Evolutionary conservation across 768 basidiomycete genomes (phyloP), one percentile per base, ranked within the genome.

Genomic region (Mycena indigotica): DNA sequence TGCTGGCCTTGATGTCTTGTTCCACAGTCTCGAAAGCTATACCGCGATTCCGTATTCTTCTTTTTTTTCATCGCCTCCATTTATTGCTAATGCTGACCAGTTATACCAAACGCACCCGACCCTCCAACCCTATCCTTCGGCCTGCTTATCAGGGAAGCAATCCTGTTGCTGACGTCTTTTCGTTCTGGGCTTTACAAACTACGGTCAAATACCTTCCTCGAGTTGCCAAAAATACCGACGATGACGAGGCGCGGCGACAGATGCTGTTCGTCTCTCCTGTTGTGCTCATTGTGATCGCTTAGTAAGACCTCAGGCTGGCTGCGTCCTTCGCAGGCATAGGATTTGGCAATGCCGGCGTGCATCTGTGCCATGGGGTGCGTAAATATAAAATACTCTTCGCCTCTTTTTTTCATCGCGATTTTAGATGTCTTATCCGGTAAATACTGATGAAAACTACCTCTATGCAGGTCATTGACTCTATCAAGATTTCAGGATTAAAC

Each of bases 291-390:
- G 19, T 64, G 52, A 50, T 52, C 49, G 4, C 1, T 38, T 19
- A 44, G 30, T 25, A 48, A 25, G 21, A 49, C 41, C 29, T 19
- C 62, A 95, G 93, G 28, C 78, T 98, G 57, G 95, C 95, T 1
- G 84, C 95, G 13, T 94, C 94, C 13, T 95, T 96, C 59, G 95
- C 95, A 61, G 95, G 95, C 29, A 96, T 96, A 45, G 95, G 95
- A 1, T 95, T 95, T 64, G 93, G 94, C 28, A 95, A 94, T 67
- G 94, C 95, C 10, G 94, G 93, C 4, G 92, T 95, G 3, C 93
- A 95, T 72, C 69, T 95, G 51, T 93, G 91, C 64, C 93, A 94
- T 65, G 93, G 92, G 50, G 92, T 91, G n/a, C n/a, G n/a, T n/a
- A 66, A 60, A 84, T 75, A 8, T 6, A 6, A 25, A 21, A 38